A percentile compares a stretch with the other conserved stretches of the same genome.
Evolutionary conservation across 2,329 filamentous ascomycete species (phyloP).

Genomic region (Exophiala sideris): DNA sequence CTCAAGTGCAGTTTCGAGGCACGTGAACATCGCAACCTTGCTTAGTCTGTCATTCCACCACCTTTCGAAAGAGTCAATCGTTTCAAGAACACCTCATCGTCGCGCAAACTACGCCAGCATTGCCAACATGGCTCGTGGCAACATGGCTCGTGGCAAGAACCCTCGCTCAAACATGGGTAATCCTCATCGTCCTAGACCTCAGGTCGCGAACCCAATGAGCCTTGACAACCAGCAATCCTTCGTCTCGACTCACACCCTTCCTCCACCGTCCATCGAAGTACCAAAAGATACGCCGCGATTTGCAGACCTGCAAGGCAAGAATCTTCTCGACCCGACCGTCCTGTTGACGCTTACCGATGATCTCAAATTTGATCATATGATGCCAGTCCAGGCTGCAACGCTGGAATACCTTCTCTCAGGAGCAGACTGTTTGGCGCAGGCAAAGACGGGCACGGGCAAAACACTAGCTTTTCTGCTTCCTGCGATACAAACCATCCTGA

Average conservation of each 20-base stretch:
- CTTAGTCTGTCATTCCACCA: neutral
- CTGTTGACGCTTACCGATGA: constrained; percentile 17
- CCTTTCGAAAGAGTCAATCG: neutral
- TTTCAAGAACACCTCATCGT: neutral
- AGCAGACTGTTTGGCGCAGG: constrained; percentile 71
- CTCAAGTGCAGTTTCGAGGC: neutral
- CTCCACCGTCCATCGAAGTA: constrained; percentile 10
- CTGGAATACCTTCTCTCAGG: constrained; percentile 13
- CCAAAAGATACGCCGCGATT: constrained; percentile 17
- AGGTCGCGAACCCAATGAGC: neutral
- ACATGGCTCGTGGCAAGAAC: neutral
- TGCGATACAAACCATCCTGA: constrained; percentile 73
- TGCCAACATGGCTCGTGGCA: neutral
- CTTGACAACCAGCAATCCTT: neutral
- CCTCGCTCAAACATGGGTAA: neutral
- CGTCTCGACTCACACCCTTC: neutral
- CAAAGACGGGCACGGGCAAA: constrained; percentile 95
- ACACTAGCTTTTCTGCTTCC: constrained; percentile 91
- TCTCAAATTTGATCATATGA: constrained; percentile 18
- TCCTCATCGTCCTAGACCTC: neutral
- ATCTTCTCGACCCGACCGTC: constrained; percentile 12
- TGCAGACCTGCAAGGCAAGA: constrained; percentile 10
- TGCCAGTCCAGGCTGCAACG: constrained; percentile 17
- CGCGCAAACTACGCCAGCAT: neutral
- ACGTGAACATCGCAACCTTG: neutral